Evolutionary conservation across 169 alveolate species (phyloP), one percentile per base, ranked within the genome.

Genomic region (Blepharisma undulans): DNA sequence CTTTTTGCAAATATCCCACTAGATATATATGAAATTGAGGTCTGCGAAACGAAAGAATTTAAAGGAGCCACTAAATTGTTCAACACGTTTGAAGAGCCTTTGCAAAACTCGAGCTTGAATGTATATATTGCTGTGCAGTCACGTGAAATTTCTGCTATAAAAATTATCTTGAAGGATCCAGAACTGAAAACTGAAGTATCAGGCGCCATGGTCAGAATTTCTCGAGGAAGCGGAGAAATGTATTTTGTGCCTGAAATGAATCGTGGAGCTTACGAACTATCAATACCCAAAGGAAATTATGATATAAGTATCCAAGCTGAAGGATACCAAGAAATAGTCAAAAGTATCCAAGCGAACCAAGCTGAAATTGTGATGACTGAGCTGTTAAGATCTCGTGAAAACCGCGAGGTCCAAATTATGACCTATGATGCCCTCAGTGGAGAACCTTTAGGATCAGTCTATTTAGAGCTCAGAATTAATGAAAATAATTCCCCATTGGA

Each of bases 11-110:
- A n/a, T 72, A 25, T 88, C 10, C 87, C 87, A 5, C 48, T 76
- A 6, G 77, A 88, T 76, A 33, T 34, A n/a, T 88, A 88, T 48
- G 85, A 88, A 88, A 88, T 88, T 34, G 85, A 72, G 59, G 92
- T 88, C 22, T n/a, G n/a, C 14, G 92, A 76, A 76, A 32, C 87
- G 14, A 86, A 59, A 72, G 91, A 86, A 4, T 86, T 30, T 27
- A 60, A 72, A 29, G 80, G 84, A 27, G 84, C 91, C 0, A 48
- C 72, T 19, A 72, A 86, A 61, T 27, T 86, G 0, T 72, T 86
- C n/a, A 86, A 86, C n/a, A 29, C 91, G 10, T 71, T 29, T 86
- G 91, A 86, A 72, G 80, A 86, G 30, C 22, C 25, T 21, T 19
- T 30, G 7, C 84, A 71, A 27, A 86, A 30, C 27, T 30, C 84